Percentiles rank a stretch among this genome's conserved stretches.
phyloP scores from a whole-genome alignment of 2,329 filamentous ascomycete species.

The Trichoderma atrobrunneum region DNA sequence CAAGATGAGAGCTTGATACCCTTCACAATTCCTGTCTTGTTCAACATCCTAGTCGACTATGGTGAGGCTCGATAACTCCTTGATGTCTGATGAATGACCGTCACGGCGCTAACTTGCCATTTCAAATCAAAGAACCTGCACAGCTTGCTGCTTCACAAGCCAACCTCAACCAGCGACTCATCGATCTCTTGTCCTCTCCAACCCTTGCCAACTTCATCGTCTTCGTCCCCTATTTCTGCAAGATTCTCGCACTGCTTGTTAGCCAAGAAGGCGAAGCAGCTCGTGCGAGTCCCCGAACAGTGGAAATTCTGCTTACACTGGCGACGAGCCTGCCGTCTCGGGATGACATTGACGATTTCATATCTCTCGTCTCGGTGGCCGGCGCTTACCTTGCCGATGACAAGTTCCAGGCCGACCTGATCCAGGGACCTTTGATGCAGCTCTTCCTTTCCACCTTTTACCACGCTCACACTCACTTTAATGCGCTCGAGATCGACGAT shows the following conservation, averaged over 20 bases:
- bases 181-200: slow-evolving; percentile 48
- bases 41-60: slow-evolving; percentile 63
- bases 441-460: slow-evolving; percentile 49
- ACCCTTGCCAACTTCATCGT: slow-evolving; percentile 40
- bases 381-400: slow-evolving; percentile 55
- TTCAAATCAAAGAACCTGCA: slow-evolving; percentile 47
- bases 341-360: slow-evolving; percentile 54
- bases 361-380: slow-evolving; percentile 50
- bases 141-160: slow-evolving; percentile 55
- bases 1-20: slow-evolving; percentile 46
- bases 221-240: slow-evolving; percentile 54
- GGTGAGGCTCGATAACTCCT: slow-evolving; percentile 40
- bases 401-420: slow-evolving; percentile 48
- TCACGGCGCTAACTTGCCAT: neutral
- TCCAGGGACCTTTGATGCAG: slow-evolving; percentile 39
- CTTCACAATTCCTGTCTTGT: slow-evolving; percentile 58
- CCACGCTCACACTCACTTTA: slow-evolving; percentile 45
- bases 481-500: slow-evolving; percentile 40
- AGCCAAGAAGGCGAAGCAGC: slow-evolving; percentile 49
- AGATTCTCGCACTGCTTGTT: slow-evolving; percentile 53
- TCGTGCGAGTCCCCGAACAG: slow-evolving; percentile 45
- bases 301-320: slow-evolving; percentile 48
- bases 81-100: neutral
- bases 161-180: slow-evolving; percentile 47
- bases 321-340: slow-evolving; percentile 41